These are phyloP conservation scores for Pichia exigua DNA, from an alignment of 805 yeast genomes.

Conservation along the genomic window DNA sequence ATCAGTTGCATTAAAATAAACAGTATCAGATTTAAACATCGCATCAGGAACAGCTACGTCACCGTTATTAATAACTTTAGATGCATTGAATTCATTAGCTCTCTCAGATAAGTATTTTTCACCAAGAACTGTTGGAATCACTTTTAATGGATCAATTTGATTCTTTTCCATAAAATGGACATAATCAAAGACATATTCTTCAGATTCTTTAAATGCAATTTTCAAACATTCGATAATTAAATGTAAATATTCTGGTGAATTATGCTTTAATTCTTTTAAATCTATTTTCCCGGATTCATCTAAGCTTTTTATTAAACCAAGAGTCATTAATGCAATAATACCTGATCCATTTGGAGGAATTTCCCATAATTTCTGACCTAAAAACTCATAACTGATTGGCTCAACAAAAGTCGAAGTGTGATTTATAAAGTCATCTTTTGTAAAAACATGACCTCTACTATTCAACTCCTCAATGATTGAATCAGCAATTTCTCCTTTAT, in stretches of 20 bases:
- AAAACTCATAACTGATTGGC: constrained; percentile 48
- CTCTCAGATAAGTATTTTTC: constrained; percentile 43
- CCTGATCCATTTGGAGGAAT: constrained; percentile 86
- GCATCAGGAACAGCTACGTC: constrained; percentile 41
- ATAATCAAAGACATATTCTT: constrained; percentile 63
- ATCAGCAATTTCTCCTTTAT: constrained; percentile 62
- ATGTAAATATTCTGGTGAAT: constrained; percentile 65
- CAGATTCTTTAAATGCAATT: constrained; percentile 66
- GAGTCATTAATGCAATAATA: constrained; percentile 60
- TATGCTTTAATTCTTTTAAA: constrained; percentile 43
- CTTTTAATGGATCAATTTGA: constrained; percentile 10
- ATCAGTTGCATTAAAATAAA: constrained; percentile 59
- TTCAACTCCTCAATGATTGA: constrained; percentile 50
- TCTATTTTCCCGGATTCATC: constrained; percentile 37
- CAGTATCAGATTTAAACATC: constrained; percentile 59
- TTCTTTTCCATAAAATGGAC: constrained; percentile 26
- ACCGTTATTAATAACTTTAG: constrained; percentile 33
- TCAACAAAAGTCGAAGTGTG: constrained; percentile 60
- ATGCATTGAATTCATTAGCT: constrained; percentile 36
- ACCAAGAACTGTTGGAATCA: constrained; percentile 36
- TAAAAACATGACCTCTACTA: constrained; percentile 48
- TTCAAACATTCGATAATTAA: constrained; percentile 63
- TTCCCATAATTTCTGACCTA: constrained; percentile 61
- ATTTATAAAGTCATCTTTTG: constrained; percentile 43
- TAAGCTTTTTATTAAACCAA: constrained; percentile 57